Percentiles rank a stretch among this genome's conserved stretches.
Conservation (phyloP, 495 filamentous ascomycete genomes). For the Xylaria sp. region DNA sequence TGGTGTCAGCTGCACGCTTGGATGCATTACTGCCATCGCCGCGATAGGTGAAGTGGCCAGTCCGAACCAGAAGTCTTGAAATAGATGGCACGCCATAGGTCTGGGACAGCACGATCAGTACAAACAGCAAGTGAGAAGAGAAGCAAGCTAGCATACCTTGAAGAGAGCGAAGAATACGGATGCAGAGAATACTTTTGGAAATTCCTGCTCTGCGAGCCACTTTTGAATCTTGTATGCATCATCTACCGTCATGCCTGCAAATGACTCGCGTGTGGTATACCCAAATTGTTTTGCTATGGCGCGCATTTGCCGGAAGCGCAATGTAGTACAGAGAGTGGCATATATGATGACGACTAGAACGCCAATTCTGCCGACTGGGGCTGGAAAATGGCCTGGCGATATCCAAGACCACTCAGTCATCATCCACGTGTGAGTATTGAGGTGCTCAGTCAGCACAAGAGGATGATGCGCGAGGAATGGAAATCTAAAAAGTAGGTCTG, state of each 20-base stretch:
- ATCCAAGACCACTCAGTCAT: background rate
- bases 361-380: background rate
- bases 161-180: background rate
- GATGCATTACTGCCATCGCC: constrained; percentile 53
- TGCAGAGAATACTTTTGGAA: background rate
- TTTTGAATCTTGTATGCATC: background rate
- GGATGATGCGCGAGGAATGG: too few species aligned
- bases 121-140: background rate
- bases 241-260: background rate
- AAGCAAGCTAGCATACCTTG: background rate
- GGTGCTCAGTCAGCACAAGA: background rate
- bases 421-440: background rate
- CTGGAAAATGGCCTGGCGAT: background rate
- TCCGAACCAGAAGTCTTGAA: background rate
- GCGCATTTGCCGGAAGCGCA: constrained; percentile 4
- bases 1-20: constrained; percentile 68
- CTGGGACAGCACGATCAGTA: background rate
- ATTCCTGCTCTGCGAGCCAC: background rate
- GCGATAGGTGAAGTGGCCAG: background rate
- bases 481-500: background rate
- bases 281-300: background rate
- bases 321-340: background rate
- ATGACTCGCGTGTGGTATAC: background rate
- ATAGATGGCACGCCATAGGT: background rate
- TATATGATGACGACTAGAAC: background rate